Conservation (phyloP, 768 basidiomycete species). For the Pholiota microspora region DNA sequence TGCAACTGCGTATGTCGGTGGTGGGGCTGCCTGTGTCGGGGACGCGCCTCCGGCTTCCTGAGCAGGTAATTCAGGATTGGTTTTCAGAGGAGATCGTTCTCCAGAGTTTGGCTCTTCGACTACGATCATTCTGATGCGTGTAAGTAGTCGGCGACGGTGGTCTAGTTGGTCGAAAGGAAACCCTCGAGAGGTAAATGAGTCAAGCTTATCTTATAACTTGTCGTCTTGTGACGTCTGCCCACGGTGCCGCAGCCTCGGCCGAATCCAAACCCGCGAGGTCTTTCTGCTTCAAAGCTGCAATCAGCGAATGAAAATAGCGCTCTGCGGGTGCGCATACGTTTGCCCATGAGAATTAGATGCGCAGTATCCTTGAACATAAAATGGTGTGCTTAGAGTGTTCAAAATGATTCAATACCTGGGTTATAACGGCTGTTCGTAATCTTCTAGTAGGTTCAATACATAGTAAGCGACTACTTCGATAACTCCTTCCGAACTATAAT, state of each 20-base stretch:
- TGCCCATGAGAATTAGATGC: too few relatives aligned
- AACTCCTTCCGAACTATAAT: conserved; percentile 17
- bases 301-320: too few relatives aligned
- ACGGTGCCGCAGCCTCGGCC: neutral
- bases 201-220: neutral
- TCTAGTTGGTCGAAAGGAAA: neutral
- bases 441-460: too few relatives aligned
- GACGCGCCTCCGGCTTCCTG: neutral
- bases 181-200: neutral
- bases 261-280: too few relatives aligned
- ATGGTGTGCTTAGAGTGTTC: too few relatives aligned
- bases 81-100: conserved; percentile 24
- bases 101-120: conserved; percentile 4
- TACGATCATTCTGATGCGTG: neutral
- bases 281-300: too few relatives aligned
- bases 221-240: neutral
- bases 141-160: neutral
- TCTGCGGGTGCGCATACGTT: too few relatives aligned
- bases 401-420: too few relatives aligned
- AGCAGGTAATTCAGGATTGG: neutral
- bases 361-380: too few relatives aligned
- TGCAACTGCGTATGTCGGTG: neutral
- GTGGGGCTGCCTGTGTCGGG: neutral
- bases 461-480: neutral
- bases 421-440: too few relatives aligned